Percentiles rank a stretch among this genome's conserved stretches.
These are phyloP conservation scores for Fusarium sp. DNA, from an alignment of 2,329 filamentous ascomycete genomes.

Conservation along the genomic window DNA sequence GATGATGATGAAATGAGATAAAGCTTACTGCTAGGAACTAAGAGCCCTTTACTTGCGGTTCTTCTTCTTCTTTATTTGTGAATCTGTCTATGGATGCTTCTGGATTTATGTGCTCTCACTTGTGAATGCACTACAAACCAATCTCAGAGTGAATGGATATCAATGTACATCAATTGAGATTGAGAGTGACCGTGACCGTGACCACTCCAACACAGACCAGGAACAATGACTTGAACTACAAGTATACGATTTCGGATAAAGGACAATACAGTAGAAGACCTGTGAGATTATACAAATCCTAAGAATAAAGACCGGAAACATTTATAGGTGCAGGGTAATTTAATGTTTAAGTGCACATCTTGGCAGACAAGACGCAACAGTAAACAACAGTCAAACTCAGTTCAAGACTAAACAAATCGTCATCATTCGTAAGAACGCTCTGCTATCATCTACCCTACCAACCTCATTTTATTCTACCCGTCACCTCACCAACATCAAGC, in stretches of 20 bases:
- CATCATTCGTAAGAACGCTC: neutral
- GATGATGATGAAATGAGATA: no score
- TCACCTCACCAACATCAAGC: neutral
- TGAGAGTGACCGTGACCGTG: fast-evolving
- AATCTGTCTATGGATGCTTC: fast-evolving
- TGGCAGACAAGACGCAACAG: neutral
- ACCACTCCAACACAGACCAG: fast-evolving
- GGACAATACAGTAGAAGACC: fast-evolving
- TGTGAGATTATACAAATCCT: fast-evolving
- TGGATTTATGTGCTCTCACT: neutral
- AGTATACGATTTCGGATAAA: fast-evolving
- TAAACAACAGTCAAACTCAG: neutral
- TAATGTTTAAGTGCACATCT: neutral
- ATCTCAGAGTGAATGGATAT: neutral
- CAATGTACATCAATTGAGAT: fast-evolving
- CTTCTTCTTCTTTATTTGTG: fast-evolving
- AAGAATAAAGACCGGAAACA: neutral
- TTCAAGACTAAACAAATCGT: neutral
- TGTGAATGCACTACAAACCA: no score
- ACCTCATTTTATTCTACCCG: neutral
- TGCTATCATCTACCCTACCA: neutral
- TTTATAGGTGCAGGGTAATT: neutral
- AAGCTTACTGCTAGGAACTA: no score
- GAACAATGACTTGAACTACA: fast-evolving
- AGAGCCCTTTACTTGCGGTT: no score